A percentile compares a stretch with the other conserved stretches of the same genome.
Conservation (phyloP, 257 asterid genomes). For the Rhazya stricta region DNA sequence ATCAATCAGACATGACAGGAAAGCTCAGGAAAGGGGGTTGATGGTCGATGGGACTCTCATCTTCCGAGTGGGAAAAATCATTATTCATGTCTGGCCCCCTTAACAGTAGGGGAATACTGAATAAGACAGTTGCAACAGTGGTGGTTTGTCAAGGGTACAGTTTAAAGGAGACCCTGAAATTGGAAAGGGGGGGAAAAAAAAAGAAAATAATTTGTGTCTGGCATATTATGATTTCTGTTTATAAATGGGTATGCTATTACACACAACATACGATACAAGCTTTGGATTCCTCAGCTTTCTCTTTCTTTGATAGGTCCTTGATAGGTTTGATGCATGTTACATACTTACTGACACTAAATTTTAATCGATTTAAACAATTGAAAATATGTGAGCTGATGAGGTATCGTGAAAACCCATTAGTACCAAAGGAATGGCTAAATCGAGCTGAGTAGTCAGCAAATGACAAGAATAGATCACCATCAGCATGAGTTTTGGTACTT, state of each 20-base stretch:
- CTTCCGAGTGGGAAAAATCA: constrained; percentile 35
- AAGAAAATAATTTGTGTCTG: not conserved
- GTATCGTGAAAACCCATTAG: too few relatives aligned
- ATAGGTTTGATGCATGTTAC: too few relatives aligned
- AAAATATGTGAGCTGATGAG: too few relatives aligned
- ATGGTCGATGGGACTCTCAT: constrained; percentile 48
- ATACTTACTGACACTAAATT: too few relatives aligned
- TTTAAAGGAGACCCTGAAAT: not conserved
- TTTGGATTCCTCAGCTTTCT: constrained; percentile 47
- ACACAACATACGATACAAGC: constrained; percentile 15
- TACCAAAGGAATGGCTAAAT: too few relatives aligned
- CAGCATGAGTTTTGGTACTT: too few relatives aligned
- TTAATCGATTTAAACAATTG: too few relatives aligned
- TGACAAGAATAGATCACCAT: too few relatives aligned
- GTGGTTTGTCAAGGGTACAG: not conserved
- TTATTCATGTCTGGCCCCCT: not conserved
- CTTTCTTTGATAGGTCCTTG: constrained; percentile 13
- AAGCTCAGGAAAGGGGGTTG: constrained; percentile 46
- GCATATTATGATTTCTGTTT: not conserved
- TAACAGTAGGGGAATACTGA: too few relatives aligned
- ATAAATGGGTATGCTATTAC: constrained; percentile 1
- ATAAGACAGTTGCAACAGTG: not conserved
- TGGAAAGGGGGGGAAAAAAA: too few relatives aligned
- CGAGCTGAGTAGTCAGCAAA: too few relatives aligned
- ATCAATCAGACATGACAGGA: constrained; percentile 52